Conservation (phyloP, 2,329 filamentous ascomycete species). For the Didymella pomorum region DNA sequence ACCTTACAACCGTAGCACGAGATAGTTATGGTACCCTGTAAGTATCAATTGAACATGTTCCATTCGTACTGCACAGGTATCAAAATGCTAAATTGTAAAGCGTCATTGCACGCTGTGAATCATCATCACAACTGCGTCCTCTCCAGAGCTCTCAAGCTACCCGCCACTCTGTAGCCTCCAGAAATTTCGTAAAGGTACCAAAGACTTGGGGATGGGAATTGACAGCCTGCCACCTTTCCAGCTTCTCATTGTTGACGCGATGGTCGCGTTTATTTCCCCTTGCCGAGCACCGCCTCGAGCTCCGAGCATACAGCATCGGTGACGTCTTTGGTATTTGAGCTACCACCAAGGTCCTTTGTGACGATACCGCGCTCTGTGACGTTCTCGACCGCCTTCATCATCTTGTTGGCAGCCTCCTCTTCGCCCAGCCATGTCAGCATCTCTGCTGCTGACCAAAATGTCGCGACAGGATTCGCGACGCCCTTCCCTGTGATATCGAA, state of each 20-base stretch:
- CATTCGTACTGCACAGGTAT: too few relatives aligned
- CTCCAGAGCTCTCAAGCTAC: too few relatives aligned
- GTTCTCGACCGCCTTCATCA: slow-evolving; percentile 63
- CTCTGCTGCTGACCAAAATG: slow-evolving; percentile 67
- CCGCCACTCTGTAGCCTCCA: too few relatives aligned
- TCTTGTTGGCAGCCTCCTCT: slow-evolving; percentile 57
- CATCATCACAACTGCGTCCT: too few relatives aligned
- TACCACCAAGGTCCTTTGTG: slow-evolving; percentile 64
- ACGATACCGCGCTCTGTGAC: slow-evolving; percentile 62
- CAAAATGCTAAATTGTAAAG: too few relatives aligned
- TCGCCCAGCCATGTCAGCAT: slow-evolving; percentile 67
- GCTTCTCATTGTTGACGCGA: neutral
- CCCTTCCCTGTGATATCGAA: slow-evolving; percentile 67
- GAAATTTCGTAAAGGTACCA: neutral
- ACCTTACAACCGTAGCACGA: too few relatives aligned
- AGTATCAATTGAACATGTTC: too few relatives aligned
- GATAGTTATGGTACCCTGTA: neutral
- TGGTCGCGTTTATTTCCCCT: neutral
- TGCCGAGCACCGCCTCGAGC: slow-evolving; percentile 37
- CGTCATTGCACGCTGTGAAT: too few relatives aligned
- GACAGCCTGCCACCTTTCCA: neutral
- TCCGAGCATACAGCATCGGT: slow-evolving; percentile 54
- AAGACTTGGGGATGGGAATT: neutral
- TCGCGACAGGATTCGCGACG: slow-evolving; percentile 65
- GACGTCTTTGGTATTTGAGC: slow-evolving; percentile 52